Evolutionary conservation across 768 basidiomycete genomes (phyloP).

Genomic region (Fistulinella prunicolor): DNA sequence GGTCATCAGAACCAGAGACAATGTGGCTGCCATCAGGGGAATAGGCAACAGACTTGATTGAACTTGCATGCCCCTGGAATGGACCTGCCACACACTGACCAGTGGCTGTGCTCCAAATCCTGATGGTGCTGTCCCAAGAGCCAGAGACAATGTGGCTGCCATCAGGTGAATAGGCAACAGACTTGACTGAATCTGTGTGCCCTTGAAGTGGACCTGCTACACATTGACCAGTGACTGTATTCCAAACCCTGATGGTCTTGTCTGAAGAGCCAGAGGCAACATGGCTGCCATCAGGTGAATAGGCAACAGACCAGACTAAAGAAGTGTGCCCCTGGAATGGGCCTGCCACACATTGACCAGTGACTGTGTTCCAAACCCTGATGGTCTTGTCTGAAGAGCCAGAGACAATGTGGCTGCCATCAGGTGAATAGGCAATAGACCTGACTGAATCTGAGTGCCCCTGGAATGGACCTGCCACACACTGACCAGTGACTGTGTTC

Average conservation of each 20-base stretch:
- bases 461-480: no score
- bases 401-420: no score
- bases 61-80: constrained; percentile 3
- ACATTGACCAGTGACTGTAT: neutral
- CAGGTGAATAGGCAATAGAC: no score
- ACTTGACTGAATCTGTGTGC: neutral
- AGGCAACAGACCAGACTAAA: neutral
- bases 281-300: constrained; percentile 1
- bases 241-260: neutral
- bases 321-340: neutral
- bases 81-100: constrained; percentile 7
- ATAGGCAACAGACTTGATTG: constrained; percentile 3
- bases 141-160: constrained; percentile 2
- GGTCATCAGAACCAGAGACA: neutral
- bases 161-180: constrained; percentile 3
- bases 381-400: no score
- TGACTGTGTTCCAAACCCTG: neutral
- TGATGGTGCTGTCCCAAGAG: neutral
- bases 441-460: no score
- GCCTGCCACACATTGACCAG: neutral
- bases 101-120: constrained; percentile 17
- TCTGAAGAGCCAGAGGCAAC: neutral
- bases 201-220: neutral
- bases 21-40: constrained; percentile 1
- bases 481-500: no score